These are phyloP conservation scores for Penicillium subrubescens DNA, from an alignment of 495 filamentous ascomycete species.

Conservation along the genomic window DNA sequence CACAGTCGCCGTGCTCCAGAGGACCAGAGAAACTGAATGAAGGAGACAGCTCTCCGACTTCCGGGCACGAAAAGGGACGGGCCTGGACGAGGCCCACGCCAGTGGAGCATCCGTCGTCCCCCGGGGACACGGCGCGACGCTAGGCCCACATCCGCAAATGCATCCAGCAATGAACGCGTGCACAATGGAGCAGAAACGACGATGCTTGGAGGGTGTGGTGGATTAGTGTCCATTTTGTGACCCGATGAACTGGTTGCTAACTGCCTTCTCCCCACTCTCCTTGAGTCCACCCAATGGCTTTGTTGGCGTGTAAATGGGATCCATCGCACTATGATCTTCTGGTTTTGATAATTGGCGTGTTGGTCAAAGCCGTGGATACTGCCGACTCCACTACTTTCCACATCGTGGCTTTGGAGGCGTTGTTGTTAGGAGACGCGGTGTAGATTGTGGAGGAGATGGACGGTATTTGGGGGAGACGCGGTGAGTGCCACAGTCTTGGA, in stretches of 20 bases:
- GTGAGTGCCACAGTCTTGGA: slow-evolving; percentile 2
- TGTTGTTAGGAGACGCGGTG: not conserved
- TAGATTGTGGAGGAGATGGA: not conserved
- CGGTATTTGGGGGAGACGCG: slow-evolving; percentile 13
- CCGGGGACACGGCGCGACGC: slow-evolving; percentile 17
- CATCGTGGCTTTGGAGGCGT: not conserved
- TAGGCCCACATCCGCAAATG: slow-evolving; percentile 1
- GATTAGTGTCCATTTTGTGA: slow-evolving; percentile 15
- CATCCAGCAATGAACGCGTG: slow-evolving; percentile 12
- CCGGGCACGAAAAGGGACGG: slow-evolving; percentile 25
- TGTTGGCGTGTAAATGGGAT: slow-evolving; percentile 16
- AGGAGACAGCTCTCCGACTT: not conserved
- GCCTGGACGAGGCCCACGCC: slow-evolving; percentile 29
- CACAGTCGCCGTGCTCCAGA: not conserved
- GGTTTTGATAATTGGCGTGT: slow-evolving; percentile 7
- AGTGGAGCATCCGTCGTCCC: slow-evolving; percentile 32
- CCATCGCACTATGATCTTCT: slow-evolving; percentile 25
- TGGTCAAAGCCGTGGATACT: not conserved
- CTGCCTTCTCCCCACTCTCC: not conserved
- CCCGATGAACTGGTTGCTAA: slow-evolving; percentile 1
- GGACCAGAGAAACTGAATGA: not conserved
- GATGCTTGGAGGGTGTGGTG: slow-evolving; percentile 2
- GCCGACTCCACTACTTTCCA: not conserved
- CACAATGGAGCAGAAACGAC: not conserved
- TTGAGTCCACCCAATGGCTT: slow-evolving; percentile 16